Percentiles rank a stretch among this genome's conserved stretches.
These are phyloP conservation scores for Alternaria infectoria DNA, from an alignment of 2,329 filamentous ascomycete genomes.

Conservation along the genomic window DNA sequence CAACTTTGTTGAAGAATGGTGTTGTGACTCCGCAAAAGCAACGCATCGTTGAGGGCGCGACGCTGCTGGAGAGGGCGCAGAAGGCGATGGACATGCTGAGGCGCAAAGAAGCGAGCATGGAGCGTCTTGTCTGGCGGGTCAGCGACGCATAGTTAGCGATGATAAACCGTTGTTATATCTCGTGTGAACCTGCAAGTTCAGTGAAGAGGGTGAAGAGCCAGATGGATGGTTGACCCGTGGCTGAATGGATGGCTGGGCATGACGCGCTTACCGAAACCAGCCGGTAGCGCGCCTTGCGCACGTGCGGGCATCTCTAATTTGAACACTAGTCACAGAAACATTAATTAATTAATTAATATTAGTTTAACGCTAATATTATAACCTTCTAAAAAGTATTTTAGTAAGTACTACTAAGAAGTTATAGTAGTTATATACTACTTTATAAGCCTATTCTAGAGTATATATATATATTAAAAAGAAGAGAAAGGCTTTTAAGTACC, in stretches of 20 bases:
- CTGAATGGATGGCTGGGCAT: no score
- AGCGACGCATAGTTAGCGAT: constrained; percentile 7
- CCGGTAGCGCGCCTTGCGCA: neutral
- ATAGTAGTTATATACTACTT: no score
- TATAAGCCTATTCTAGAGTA: no score
- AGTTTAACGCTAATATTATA: no score
- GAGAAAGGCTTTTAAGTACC: no score
- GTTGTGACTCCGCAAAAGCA: constrained; percentile 52
- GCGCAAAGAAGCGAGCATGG: constrained; percentile 53
- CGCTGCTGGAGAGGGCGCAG: constrained; percentile 51
- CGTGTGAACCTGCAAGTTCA: neutral
- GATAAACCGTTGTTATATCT: neutral
- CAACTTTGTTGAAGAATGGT: constrained; percentile 51
- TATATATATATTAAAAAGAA: no score
- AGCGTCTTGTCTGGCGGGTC: constrained; percentile 52
- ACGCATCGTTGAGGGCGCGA: constrained; percentile 51
- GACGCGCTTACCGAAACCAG: neutral
- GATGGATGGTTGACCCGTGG: neutral
- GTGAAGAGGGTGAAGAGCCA: neutral
- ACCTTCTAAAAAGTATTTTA: no score
- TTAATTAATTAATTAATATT: no score
- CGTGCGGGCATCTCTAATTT: neutral
- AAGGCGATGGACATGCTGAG: constrained; percentile 53
- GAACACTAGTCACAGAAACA: neutral
- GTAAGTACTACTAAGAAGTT: no score